Percentiles rank a stretch among this genome's conserved stretches.
These are phyloP conservation scores for Tylopilus rubrobrunneus DNA, from an alignment of 768 basidiomycete species.

Conservation along the genomic window DNA sequence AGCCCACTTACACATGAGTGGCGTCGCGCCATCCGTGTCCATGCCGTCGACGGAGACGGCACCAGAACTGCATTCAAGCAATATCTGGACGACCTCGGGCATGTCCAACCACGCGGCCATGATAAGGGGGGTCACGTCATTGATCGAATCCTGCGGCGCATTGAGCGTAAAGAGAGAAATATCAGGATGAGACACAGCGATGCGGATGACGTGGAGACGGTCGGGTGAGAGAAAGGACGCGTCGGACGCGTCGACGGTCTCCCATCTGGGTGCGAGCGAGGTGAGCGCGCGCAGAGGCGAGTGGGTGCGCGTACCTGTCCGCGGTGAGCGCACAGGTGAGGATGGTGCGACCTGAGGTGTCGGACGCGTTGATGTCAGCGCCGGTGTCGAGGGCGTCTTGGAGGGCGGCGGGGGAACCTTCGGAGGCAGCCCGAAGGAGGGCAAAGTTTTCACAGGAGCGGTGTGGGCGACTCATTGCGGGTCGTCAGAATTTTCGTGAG, in stretches of 20 bases:
- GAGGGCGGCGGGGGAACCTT: conserved; percentile 53
- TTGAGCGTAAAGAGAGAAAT: conserved; percentile 70
- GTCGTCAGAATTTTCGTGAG: conserved; percentile 32
- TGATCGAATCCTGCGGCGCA: conserved; percentile 64
- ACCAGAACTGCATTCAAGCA: conserved; percentile 60
- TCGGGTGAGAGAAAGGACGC: conserved; percentile 59
- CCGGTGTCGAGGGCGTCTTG: conserved; percentile 51
- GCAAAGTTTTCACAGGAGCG: conserved; percentile 39
- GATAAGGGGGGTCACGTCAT: conserved; percentile 72
- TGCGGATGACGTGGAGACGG: conserved; percentile 56
- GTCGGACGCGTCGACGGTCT: conserved; percentile 64
- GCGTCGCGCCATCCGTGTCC: conserved; percentile 73
- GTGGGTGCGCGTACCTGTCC: conserved; percentile 47
- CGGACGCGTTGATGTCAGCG: conserved; percentile 66
- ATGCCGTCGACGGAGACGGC: conserved; percentile 68
- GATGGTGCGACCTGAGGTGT: conserved; percentile 56
- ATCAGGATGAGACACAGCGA: conserved; percentile 51
- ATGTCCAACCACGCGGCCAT: conserved; percentile 77
- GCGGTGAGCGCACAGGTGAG: conserved; percentile 71
- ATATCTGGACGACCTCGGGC: conserved; percentile 51
- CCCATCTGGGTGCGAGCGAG: conserved; percentile 47
- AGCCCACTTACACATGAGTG: conserved; percentile 72
- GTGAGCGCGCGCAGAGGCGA: conserved; percentile 6
- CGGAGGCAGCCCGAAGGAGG: conserved; percentile 53
- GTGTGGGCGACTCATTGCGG: conserved; percentile 35